A percentile compares a stretch with the other conserved stretches of the same genome.
Evolutionary conservation across 441 rosid species (phyloP).

Genomic region (Corymbia calophylla): DNA sequence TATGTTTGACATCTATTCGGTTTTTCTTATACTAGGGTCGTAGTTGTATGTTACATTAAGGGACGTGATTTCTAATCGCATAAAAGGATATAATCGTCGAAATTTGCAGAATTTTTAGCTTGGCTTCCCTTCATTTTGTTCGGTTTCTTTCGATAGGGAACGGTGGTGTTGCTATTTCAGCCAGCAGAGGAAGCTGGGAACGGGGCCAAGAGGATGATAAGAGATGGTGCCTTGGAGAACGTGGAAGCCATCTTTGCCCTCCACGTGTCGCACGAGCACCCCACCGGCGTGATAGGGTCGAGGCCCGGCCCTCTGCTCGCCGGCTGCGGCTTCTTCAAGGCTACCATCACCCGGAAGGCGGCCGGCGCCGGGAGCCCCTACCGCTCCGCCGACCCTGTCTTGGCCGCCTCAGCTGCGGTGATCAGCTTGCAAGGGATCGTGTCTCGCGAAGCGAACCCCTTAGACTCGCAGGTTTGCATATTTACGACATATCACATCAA

Average conservation of each 20-base stretch:
- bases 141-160: slow-evolving; percentile 41
- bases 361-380: slow-evolving; percentile 15
- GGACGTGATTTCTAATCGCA: background rate
- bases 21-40: background rate
- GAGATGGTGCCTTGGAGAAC: slow-evolving; percentile 61
- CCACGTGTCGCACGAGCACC: slow-evolving; percentile 74
- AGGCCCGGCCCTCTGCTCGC: slow-evolving; percentile 86
- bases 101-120: background rate
- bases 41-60: background rate
- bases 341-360: slow-evolving; percentile 30
- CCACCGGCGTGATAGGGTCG: slow-evolving; percentile 69
- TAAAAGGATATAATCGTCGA: background rate
- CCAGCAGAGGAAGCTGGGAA: slow-evolving; percentile 98
- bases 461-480: slow-evolving; percentile 62
- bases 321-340: slow-evolving; percentile 87
- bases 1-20: background rate
- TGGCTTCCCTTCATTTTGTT: background rate
- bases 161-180: slow-evolving; percentile 69
- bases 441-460: slow-evolving; percentile 86
- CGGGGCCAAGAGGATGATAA: slow-evolving; percentile 80
- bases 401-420: slow-evolving; percentile 74
- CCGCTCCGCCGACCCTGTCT: slow-evolving; percentile 32
- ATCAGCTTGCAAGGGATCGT: slow-evolving; percentile 80
- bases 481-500: background rate
- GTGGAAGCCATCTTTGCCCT: slow-evolving; percentile 78